These are phyloP conservation scores for Prunus mongolica DNA, from an alignment of 306 rosid genomes.

Conservation along the genomic window DNA sequence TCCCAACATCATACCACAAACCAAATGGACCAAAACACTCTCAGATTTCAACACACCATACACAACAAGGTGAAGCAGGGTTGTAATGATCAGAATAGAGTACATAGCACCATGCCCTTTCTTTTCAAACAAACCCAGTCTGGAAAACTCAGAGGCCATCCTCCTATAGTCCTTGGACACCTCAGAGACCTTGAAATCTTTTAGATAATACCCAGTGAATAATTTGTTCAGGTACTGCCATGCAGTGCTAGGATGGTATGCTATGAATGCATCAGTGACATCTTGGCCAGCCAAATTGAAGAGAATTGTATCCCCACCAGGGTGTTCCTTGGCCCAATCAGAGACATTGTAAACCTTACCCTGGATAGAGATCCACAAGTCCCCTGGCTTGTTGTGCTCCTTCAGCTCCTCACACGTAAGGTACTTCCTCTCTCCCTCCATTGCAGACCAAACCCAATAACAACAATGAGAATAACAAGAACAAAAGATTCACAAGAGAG, in stretches of 20 bases:
- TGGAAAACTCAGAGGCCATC: slow-evolving; percentile 17
- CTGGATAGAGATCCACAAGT: slow-evolving; percentile 41
- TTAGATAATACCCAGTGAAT: slow-evolving; percentile 25
- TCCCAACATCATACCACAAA: slow-evolving; percentile 26
- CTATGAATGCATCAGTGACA: slow-evolving; percentile 36
- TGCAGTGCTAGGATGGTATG: slow-evolving; percentile 35
- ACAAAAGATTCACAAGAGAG: not conserved
- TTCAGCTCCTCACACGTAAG: slow-evolving; percentile 30
- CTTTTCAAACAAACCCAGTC: slow-evolving; percentile 38
- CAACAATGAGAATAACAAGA: not conserved
- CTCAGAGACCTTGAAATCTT: slow-evolving; percentile 29
- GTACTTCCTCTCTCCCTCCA: slow-evolving; percentile 24
- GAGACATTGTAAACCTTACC: slow-evolving; percentile 37
- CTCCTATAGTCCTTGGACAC: slow-evolving; percentile 30
- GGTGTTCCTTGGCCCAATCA: slow-evolving; percentile 34
- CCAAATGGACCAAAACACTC: slow-evolving; percentile 31
- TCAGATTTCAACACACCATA: slow-evolving; percentile 37
- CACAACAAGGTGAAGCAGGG: slow-evolving; percentile 14
- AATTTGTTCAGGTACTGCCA: slow-evolving; percentile 28
- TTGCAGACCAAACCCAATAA: not conserved
- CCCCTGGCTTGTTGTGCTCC: slow-evolving; percentile 27
- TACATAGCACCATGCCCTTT: slow-evolving; percentile 31
- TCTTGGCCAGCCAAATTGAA: slow-evolving; percentile 27
- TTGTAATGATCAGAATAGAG: slow-evolving; percentile 1
- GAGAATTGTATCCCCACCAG: slow-evolving; percentile 28